A percentile compares a stretch with the other conserved stretches of the same genome.
Evolutionary conservation across 495 filamentous ascomycete genomes (phyloP).

Genomic region (Peziza echinospora): DNA sequence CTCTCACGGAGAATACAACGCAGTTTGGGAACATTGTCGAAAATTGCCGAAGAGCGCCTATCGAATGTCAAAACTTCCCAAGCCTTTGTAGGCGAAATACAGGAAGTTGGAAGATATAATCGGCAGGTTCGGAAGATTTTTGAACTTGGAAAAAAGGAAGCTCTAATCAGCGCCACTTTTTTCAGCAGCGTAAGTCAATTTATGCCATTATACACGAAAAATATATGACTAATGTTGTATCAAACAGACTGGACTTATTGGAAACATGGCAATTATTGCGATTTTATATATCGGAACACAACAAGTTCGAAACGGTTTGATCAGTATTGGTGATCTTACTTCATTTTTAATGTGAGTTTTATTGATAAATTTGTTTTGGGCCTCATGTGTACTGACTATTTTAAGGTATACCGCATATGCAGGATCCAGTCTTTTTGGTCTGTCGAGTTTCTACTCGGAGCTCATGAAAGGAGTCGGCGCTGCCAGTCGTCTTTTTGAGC

Average conservation of each 20-base stretch:
- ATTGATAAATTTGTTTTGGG: background rate
- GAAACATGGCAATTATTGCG: slow-evolving; percentile 89
- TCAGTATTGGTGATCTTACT: slow-evolving; percentile 82
- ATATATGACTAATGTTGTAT: too few species aligned
- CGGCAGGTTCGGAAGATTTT: slow-evolving; percentile 82
- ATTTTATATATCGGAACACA: slow-evolving; percentile 76
- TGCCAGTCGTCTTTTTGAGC: slow-evolving; percentile 80
- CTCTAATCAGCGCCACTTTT: slow-evolving; percentile 73
- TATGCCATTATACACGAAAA: too few species aligned
- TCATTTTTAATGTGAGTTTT: slow-evolving; percentile 77
- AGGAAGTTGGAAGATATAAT: slow-evolving; percentile 81
- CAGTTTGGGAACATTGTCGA: slow-evolving; percentile 74
- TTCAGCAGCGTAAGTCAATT: slow-evolving; percentile 42
- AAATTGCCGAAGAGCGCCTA: slow-evolving; percentile 87
- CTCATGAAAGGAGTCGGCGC: slow-evolving; percentile 97
- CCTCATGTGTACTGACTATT: slow-evolving; percentile 1
- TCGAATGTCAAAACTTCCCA: slow-evolving; percentile 92
- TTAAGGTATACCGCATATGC: slow-evolving; percentile 19
- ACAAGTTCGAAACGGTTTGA: slow-evolving; percentile 66
- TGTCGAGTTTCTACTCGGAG: slow-evolving; percentile 92
- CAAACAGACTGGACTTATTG: slow-evolving; percentile 59
- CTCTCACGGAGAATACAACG: slow-evolving; percentile 79
- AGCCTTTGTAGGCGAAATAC: slow-evolving; percentile 77
- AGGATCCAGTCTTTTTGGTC: slow-evolving; percentile 52
- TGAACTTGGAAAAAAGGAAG: slow-evolving; percentile 60